phyloP scores from a whole-genome alignment of 768 basidiomycete species.

The Hysterangium stoloniferum region DNA sequence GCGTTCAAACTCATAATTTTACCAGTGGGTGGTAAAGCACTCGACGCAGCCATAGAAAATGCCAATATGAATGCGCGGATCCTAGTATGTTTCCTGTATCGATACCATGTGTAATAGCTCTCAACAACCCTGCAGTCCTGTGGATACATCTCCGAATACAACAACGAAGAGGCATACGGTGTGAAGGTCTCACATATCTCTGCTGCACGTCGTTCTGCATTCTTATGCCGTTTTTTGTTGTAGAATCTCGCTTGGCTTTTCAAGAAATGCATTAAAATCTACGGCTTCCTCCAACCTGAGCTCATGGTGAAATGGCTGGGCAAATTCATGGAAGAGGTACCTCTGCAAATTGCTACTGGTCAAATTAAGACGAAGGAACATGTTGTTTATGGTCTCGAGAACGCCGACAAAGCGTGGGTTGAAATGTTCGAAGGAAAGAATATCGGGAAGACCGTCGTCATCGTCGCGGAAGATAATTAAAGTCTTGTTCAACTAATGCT shows the following conservation, averaged over 20 bases:
- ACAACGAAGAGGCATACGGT: constrained; percentile 16
- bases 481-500: no score
- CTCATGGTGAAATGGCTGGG: constrained; percentile 20
- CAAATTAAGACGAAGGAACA: constrained; percentile 43
- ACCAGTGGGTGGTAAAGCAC: constrained; percentile 46
- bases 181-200: constrained; percentile 12
- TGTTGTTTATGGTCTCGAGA: constrained; percentile 36
- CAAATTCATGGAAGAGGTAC: constrained; percentile 36
- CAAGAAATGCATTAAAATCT: neutral
- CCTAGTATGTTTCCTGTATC: constrained; percentile 25
- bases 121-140: constrained; percentile 18
- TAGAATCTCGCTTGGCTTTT: constrained; percentile 1
- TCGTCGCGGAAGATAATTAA: constrained; percentile 3
- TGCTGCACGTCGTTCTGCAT: neutral
- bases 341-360: constrained; percentile 34
- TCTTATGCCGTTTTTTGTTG: neutral
- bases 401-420: constrained; percentile 30
- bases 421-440: constrained; percentile 29
- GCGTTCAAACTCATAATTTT: neutral
- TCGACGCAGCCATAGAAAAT: constrained; percentile 46
- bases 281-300: neutral
- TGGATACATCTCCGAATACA: constrained; percentile 27
- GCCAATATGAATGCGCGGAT: constrained; percentile 41
- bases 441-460: constrained; percentile 29
- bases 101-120: neutral